Conservation (phyloP, 1,139 yeast genomes). For the Meyerozyma athensensis region DNA sequence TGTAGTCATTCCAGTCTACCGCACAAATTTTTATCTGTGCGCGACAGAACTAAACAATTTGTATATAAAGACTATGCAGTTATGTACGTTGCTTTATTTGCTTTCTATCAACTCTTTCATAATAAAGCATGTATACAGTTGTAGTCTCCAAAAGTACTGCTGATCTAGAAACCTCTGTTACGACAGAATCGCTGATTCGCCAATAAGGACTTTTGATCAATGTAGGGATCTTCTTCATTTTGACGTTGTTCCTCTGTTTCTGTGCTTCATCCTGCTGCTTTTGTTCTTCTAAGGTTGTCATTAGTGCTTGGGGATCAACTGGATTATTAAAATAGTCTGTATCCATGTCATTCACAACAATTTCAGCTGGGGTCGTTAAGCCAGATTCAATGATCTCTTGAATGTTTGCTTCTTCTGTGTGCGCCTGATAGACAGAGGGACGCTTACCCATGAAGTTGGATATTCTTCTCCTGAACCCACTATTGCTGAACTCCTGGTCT, state of each 20-base stretch:
- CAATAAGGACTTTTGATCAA: constrained; percentile 66
- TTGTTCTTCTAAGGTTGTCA: constrained; percentile 10
- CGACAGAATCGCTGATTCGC: constrained; percentile 76
- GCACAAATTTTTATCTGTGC: not conserved
- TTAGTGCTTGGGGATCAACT: constrained; percentile 7
- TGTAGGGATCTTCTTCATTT: constrained; percentile 50
- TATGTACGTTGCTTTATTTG: constrained; percentile 9
- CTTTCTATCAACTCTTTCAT: constrained; percentile 50
- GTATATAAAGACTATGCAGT: not conserved
- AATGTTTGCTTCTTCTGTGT: constrained; percentile 30
- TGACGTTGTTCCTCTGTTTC: constrained; percentile 20
- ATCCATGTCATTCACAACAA: constrained; percentile 32
- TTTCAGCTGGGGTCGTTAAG: constrained; percentile 40
- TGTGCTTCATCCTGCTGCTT: constrained; percentile 7
- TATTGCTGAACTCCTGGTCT: constrained; percentile 10
- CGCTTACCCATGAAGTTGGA: constrained; percentile 43
- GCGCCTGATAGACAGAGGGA: constrained; percentile 40
- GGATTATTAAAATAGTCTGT: constrained; percentile 18
- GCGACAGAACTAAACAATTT: too few species aligned
- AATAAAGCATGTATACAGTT: constrained; percentile 79
- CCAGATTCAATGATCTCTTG: constrained; percentile 41
- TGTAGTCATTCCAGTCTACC: not conserved
- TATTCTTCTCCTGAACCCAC: constrained; percentile 30
- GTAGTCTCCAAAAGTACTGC: constrained; percentile 65
- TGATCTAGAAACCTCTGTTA: constrained; percentile 56